Evolutionary conservation across 2,329 filamentous ascomycete genomes (phyloP), one percentile per base, ranked within the genome.

Genomic region (Zymoseptoria ardabiliae): DNA sequence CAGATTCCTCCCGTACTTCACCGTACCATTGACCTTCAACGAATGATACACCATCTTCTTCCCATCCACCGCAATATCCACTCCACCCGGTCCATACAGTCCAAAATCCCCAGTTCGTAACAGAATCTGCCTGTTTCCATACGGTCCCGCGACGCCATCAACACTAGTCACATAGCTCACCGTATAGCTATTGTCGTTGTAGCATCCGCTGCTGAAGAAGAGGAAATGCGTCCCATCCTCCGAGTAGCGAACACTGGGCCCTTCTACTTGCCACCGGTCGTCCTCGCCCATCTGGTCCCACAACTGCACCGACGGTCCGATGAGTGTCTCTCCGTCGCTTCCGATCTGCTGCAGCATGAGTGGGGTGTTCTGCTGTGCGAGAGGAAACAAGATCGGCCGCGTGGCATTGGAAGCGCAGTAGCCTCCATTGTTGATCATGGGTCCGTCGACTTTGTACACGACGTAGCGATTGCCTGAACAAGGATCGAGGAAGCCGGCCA

Each of bases 381-480:
- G 23, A 25, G 23, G 23, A 7, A 25, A 25, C 23, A 25, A 25
- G 23, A 25, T 25, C 76, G 77, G 22, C 20, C 55, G 50, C 23
- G 61, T 61, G 19, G 49, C 41, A 2, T 56, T 51, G 76, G 71
- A 82, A 50, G 73, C 74, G 67, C 79, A 81, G 58, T 73, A 70
- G 1, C 79, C 79, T 45, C 61, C 63, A 49, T 58, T 57, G n/a
- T 56, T 63, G 17, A 58, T 59, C 4, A 63, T 60, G 71, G 87
- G 88, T 45, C 85, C 85, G 70, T 89, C 85, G 23, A 87, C 75
- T 71, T 88, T 89, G 75, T 85, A 89, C 9, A 82, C 73, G 4
- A 88, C 77, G 68, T 86, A 88, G 5, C 79, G 78, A 30, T 71
- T 77, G 28, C 81, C 81, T 50, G 79, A 77, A 25, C 23, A 25